These are phyloP conservation scores for Cladosporium sp. DNA, from an alignment of 2,329 filamentous ascomycete species.

Conservation along the genomic window DNA sequence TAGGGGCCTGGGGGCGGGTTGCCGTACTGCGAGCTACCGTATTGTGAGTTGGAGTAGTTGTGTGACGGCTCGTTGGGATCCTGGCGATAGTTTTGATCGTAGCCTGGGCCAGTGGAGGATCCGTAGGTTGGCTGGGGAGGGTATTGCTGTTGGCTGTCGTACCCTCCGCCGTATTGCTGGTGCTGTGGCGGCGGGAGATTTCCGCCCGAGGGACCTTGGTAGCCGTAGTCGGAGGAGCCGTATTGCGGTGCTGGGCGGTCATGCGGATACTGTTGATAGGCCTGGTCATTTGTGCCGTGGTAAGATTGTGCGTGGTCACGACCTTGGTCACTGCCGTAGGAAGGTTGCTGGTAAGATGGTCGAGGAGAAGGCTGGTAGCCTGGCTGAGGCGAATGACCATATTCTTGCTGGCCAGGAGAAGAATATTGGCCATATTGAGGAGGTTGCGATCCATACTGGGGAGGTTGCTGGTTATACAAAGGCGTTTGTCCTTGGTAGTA, in stretches of 20 bases:
- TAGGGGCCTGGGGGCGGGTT: conserved; percentile 18
- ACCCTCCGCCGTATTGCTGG: conserved; percentile 20
- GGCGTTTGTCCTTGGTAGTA: conserved; percentile 12
- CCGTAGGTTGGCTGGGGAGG: conserved; percentile 9
- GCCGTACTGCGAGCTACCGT: conserved; percentile 18
- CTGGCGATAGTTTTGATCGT: conserved; percentile 18
- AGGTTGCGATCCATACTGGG: conserved; percentile 11
- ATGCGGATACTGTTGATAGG: conserved; percentile 31
- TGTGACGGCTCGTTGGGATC: conserved; percentile 25
- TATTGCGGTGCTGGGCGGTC: conserved; percentile 22
- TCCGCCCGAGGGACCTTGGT: conserved; percentile 3
- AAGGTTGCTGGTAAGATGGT: conserved; percentile 23
- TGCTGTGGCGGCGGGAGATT: conserved; percentile 15
- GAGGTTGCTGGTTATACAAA: conserved; percentile 4
- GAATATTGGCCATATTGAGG: conserved; percentile 22
- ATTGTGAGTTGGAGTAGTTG: background rate
- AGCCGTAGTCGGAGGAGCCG: conserved; percentile 7
- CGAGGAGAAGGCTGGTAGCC: conserved; percentile 17
- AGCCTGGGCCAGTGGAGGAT: conserved; percentile 10
- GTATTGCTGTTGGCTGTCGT: conserved; percentile 26
- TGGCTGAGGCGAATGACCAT: conserved; percentile 18
- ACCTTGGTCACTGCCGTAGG: conserved; percentile 21
- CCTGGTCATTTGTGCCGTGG: conserved; percentile 32
- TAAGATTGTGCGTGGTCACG: conserved; percentile 30
- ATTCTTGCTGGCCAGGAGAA: conserved; percentile 18